Base-by-base conservation (phyloP, 352 stramenopile species). In the Globisporangium parvum region DNA sequence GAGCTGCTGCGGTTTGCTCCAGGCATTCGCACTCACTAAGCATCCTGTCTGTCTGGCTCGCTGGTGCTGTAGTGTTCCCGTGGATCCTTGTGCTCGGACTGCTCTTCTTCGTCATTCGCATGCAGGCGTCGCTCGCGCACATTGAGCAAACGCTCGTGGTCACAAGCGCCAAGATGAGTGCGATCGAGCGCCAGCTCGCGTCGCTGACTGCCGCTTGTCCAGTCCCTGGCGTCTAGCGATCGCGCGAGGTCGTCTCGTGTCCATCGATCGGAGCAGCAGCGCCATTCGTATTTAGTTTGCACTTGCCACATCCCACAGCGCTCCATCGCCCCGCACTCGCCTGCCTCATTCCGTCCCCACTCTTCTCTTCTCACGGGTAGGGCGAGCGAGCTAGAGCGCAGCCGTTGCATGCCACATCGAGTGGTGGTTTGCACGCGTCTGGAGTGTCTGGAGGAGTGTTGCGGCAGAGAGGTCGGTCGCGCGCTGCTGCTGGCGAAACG, bases 71-170 rank as follows among this genome's bases (percentile, higher is more conserved):
- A 65, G 63, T 85, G n/a, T 81, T 91, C 42, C 77, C 79, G 47
- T 91, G 76, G 77, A 52, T 91, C 33, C 44, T 91, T 37, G 69
- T 90, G 28, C 57, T 90, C 20, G 55, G 85, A 40, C 45, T 91
- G 21, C 45, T 88, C 37, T 67, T 83, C 47, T 57, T 88, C n/a
- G 67, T 89, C 2, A 59, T 87, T 35, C 69, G 69, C 24, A 59
- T 92, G 37, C 75, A 88, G 59, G 61, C 60, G 56, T 77, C 77
- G 33, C 59, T 92, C 41, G 67, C 65, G n/a, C 83, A 60, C 12
- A 85, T 92, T 28, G 77, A 92, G 44, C 53, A 65, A 6, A 60
- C 67, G n/a, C 67, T 90, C 26, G 15, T 69, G 49, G 39, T 67
- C 15, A 85, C 76, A 33, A 75, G 67, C 15, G 20, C 71, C 31